Conservation (phyloP, 495 filamentous ascomycete species). For the Talaromyces stipitatus region DNA sequence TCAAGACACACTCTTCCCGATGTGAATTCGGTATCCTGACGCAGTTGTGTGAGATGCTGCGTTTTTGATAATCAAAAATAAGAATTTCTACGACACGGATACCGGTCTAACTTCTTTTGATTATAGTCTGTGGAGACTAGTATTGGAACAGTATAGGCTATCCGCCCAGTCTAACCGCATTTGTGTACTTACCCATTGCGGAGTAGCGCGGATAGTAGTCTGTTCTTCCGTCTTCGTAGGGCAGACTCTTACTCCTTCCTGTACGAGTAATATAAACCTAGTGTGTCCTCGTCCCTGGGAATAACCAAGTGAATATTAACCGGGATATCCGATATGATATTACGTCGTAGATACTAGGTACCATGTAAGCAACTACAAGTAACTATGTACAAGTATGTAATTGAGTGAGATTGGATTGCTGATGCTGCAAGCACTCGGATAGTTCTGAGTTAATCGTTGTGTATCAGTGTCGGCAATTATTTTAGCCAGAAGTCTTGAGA, state of each 20-base stretch:
- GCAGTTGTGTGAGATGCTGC: slow-evolving; percentile 1
- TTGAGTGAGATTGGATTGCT: background rate
- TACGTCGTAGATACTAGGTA: background rate
- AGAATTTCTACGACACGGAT: background rate
- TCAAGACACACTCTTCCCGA: background rate
- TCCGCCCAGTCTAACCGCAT: background rate
- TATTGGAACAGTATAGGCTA: background rate
- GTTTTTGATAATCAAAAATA: background rate
- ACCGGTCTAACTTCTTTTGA: background rate
- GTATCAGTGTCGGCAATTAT: background rate
- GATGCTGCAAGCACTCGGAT: no score
- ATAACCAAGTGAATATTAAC: background rate
- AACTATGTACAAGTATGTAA: background rate
- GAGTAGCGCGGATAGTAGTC: background rate
- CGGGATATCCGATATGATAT: background rate
- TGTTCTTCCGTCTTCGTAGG: background rate
- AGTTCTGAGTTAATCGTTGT: no score
- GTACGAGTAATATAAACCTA: background rate
- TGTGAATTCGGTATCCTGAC: background rate
- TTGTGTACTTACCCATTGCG: background rate
- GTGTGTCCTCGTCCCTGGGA: background rate
- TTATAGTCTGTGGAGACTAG: background rate
- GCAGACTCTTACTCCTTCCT: background rate
- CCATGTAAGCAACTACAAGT: no score
- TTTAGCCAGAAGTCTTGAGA: background rate